Conservation (phyloP, 345 rosid genomes). For the Citrus hindsii region DNA sequence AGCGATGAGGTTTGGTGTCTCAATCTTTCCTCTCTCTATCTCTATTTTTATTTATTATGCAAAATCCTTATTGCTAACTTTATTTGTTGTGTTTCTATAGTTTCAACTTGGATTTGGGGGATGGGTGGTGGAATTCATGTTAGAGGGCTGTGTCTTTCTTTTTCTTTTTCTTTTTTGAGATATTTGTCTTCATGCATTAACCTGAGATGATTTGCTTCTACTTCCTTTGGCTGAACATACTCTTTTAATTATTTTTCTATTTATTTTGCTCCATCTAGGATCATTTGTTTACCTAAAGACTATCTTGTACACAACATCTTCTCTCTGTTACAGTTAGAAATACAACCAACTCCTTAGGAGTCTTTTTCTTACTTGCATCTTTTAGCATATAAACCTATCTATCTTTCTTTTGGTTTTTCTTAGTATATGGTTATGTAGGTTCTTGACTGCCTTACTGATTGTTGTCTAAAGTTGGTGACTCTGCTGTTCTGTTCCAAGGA, state of each 20-base stretch:
- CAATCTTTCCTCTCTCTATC: constrained; percentile 1
- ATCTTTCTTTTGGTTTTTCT: neutral
- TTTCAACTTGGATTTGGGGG: neutral
- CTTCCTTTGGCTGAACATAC: neutral
- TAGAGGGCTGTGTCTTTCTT: neutral
- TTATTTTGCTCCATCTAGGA: too few relatives aligned
- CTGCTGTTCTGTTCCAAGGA: neutral
- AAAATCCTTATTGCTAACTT: neutral
- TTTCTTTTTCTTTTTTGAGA: neutral
- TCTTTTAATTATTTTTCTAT: neutral
- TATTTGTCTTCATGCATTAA: neutral
- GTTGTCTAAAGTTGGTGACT: neutral
- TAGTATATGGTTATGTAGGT: too few relatives aligned
- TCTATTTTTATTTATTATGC: neutral
- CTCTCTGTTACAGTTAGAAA: neutral
- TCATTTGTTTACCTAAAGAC: too few relatives aligned
- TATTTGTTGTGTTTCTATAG: neutral
- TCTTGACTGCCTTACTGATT: neutral
- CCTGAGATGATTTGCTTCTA: neutral
- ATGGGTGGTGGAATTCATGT: neutral
- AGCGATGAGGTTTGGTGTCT: constrained; percentile 48
- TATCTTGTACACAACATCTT: neutral
- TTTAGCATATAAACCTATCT: neutral
- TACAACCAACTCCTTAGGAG: neutral
- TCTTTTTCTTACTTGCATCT: neutral